These are phyloP conservation scores for Neurospora cerealis DNA, from an alignment of 495 filamentous ascomycete genomes.

Conservation along the genomic window DNA sequence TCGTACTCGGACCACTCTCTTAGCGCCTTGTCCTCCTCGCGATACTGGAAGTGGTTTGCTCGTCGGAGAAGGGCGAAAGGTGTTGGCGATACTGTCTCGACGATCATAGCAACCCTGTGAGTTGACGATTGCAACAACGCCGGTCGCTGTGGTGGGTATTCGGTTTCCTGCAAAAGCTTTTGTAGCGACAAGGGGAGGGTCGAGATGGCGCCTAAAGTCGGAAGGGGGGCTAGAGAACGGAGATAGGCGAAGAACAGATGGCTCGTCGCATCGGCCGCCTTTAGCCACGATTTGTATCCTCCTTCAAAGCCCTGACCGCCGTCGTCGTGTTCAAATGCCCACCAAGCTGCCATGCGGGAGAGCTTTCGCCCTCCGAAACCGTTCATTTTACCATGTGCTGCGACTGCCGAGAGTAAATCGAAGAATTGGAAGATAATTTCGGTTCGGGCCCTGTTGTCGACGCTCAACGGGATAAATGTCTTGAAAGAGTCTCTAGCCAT, in stretches of 20 bases:
- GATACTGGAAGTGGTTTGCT: constrained; percentile 90
- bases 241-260: constrained; percentile 98
- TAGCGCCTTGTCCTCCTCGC: constrained; percentile 74
- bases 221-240: constrained; percentile 75
- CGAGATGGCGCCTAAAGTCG: constrained; percentile 63
- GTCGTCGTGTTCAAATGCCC: constrained; percentile 91
- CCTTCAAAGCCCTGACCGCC: constrained; percentile 88
- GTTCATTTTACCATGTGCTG: constrained; percentile 80
- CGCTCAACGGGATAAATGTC: constrained; percentile 90
- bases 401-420: constrained; percentile 75
- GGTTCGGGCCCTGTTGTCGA: constrained; percentile 76
- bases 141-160: constrained; percentile 83
- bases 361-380: constrained; percentile 89
- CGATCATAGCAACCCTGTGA: constrained; percentile 90
- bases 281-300: constrained; percentile 77
- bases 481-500: constrained; percentile 88
- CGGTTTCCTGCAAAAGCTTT: constrained; percentile 79
- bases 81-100: constrained; percentile 89
- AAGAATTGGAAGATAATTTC: constrained; percentile 96
- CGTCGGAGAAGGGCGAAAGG: constrained; percentile 85
- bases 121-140: constrained; percentile 69
- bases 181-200: constrained; percentile 82
- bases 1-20: constrained; percentile 79
- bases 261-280: constrained; percentile 86
- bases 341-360: constrained; percentile 94